Conservation (phyloP, 768 basidiomycete species). For the Collybiopsis luxurians region DNA sequence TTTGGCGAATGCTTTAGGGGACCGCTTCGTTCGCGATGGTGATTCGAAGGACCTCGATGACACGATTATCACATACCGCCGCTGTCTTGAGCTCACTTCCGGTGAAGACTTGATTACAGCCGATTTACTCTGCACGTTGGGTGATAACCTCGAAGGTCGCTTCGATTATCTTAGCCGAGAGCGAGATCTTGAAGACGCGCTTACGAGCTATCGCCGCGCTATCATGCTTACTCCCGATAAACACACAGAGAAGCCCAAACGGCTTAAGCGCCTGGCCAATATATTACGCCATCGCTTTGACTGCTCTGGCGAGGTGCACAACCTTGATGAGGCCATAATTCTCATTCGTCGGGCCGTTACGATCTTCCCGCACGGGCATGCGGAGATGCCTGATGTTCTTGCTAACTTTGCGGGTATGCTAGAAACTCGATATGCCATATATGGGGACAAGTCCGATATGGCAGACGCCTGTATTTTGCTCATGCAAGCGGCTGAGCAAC, state of each 20-base stretch:
- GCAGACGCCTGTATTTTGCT: neutral
- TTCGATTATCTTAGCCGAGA: neutral
- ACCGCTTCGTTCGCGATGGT: too few relatives aligned
- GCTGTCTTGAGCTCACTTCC: neutral
- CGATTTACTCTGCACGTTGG: constrained; percentile 13
- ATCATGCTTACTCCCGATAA: neutral
- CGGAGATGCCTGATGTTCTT: neutral
- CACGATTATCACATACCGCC: too few relatives aligned
- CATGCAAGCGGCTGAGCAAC: neutral
- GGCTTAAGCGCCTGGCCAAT: neutral
- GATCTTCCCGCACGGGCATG: neutral
- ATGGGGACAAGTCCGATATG: neutral
- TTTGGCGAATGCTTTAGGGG: too few relatives aligned
- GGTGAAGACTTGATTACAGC: neutral
- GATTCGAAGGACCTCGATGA: too few relatives aligned
- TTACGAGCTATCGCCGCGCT: neutral
- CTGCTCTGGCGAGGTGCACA: neutral
- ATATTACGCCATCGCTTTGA: neutral
- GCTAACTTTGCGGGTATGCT: neutral
- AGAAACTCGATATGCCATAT: neutral
- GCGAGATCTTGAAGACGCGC: neutral
- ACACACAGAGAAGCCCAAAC: neutral
- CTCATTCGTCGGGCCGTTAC: neutral
- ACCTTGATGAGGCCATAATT: neutral
- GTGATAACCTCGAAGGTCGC: constrained; percentile 17